phyloP scores from a whole-genome alignment of 305 asterid genomes.

The Fraxinus greggii region DNA sequence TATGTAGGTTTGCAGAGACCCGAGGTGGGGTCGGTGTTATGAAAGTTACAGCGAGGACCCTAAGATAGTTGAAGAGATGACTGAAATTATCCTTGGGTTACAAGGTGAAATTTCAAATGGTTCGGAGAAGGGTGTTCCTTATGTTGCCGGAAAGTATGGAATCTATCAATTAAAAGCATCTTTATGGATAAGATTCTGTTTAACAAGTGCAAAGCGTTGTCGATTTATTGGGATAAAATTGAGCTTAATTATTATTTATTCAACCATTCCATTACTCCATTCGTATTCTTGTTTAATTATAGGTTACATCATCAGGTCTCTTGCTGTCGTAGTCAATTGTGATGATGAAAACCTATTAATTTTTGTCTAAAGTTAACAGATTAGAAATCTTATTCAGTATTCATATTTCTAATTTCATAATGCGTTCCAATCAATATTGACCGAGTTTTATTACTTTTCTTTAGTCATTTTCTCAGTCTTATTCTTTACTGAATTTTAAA shows the following conservation, averaged over 20 bases:
- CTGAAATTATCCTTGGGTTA: slow-evolving; percentile 46
- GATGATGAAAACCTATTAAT: not conserved
- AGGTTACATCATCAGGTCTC: not conserved
- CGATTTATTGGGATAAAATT: too few relatives aligned
- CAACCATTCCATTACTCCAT: too few relatives aligned
- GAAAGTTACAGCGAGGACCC: slow-evolving; percentile 56
- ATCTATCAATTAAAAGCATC: not conserved
- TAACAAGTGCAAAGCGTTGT: too few relatives aligned
- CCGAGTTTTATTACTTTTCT: not conserved
- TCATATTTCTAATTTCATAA: not conserved
- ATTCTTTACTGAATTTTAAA: too few relatives aligned
- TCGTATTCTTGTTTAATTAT: too few relatives aligned
- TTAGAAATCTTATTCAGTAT: not conserved
- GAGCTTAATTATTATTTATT: too few relatives aligned
- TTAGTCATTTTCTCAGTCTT: too few relatives aligned
- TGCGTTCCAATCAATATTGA: not conserved
- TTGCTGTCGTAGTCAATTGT: not conserved
- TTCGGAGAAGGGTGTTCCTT: slow-evolving; percentile 42
- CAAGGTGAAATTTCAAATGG: slow-evolving; percentile 48
- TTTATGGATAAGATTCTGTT: not conserved
- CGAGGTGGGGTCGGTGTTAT: slow-evolving; percentile 58
- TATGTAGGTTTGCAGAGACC: slow-evolving; percentile 54
- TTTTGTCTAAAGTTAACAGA: not conserved
- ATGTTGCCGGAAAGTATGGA: slow-evolving; percentile 43
- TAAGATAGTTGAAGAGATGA: slow-evolving; percentile 41